These are phyloP conservation scores for Microdochium nivale DNA, from an alignment of 2,329 filamentous ascomycete species.

Conservation along the genomic window DNA sequence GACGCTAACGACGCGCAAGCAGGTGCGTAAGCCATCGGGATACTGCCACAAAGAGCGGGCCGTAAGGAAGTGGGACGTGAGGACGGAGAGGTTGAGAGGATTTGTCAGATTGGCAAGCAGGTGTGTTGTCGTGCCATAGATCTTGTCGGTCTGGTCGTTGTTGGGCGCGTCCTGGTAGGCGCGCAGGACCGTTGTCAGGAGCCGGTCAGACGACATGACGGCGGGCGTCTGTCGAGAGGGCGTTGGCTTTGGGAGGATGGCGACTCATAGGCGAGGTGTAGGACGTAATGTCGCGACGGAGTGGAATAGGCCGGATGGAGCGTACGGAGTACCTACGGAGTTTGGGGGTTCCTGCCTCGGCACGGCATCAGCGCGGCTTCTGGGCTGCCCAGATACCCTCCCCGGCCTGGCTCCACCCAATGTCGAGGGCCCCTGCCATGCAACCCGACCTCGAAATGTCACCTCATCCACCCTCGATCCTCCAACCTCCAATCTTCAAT, in stretches of 20 bases:
- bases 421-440: too few relatives aligned
- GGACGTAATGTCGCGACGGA: too few relatives aligned
- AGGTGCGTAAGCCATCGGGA: slow-evolving; percentile 52
- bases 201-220: slow-evolving; percentile 56
- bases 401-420: too few relatives aligned
- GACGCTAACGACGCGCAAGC: slow-evolving; percentile 59
- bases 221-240: neutral
- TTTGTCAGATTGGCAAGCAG: slow-evolving; percentile 64
- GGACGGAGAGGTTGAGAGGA: slow-evolving; percentile 63
- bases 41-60: slow-evolving; percentile 63
- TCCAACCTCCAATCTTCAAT: neutral
- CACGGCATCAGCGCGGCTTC: neutral
- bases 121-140: slow-evolving; percentile 57
- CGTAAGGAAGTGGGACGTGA: slow-evolving; percentile 63
- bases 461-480: neutral
- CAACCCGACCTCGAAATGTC: neutral
- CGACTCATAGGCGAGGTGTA: neutral
- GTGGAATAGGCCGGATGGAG: too few relatives aligned
- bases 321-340: neutral
- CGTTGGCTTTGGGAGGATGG: neutral
- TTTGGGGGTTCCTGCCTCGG: neutral
- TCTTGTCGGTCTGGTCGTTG: slow-evolving; percentile 41
- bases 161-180: slow-evolving; percentile 46
- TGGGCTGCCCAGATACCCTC: too few relatives aligned
- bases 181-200: slow-evolving; percentile 58